Evolutionary conservation across 1,139 yeast species (phyloP).

Genomic region (Yamadazyma trypodendri): DNA sequence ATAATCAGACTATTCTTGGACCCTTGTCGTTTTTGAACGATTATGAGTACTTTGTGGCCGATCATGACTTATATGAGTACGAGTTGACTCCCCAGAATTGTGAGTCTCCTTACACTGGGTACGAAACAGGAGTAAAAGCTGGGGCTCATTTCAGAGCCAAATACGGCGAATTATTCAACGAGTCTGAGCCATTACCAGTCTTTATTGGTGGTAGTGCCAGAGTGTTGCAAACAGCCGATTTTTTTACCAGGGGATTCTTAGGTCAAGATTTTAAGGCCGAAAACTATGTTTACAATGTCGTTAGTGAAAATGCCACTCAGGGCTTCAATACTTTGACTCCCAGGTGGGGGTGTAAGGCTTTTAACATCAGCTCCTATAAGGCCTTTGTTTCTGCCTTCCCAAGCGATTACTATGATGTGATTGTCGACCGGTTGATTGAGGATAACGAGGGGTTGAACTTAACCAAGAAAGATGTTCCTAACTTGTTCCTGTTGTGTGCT

Average conservation of each 20-base stretch:
- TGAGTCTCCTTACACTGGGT: conserved; percentile 25
- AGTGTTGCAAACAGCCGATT: conserved; percentile 28
- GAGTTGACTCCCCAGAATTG: conserved; percentile 27
- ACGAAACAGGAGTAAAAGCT: conserved; percentile 27
- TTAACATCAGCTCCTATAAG: conserved; percentile 13
- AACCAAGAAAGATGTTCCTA: conserved; percentile 39
- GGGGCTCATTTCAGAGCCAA: conserved; percentile 32
- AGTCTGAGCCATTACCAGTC: conserved; percentile 23
- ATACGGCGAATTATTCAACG: conserved; percentile 25
- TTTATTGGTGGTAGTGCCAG: conserved; percentile 34
- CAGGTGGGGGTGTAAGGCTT: conserved; percentile 25
- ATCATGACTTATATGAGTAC: conserved; percentile 25
- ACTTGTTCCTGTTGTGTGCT: conserved; percentile 48
- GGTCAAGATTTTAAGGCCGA: conserved; percentile 20
- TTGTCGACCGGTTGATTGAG: conserved; percentile 38
- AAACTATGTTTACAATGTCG: conserved; percentile 19
- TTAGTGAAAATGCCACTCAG: conserved; percentile 23
- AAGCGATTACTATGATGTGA: conserved; percentile 31
- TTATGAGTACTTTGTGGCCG: conserved; percentile 25
- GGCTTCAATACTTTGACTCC: conserved; percentile 33
- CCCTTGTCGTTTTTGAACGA: conserved; percentile 26
- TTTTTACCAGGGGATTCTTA: conserved; percentile 30
- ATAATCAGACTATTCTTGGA: conserved; percentile 20
- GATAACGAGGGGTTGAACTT: conserved; percentile 41
- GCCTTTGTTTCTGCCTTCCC: conserved; percentile 17